Conservation (phyloP, 2,329 filamentous ascomycete genomes). For the Venturiaceae sp. region DNA sequence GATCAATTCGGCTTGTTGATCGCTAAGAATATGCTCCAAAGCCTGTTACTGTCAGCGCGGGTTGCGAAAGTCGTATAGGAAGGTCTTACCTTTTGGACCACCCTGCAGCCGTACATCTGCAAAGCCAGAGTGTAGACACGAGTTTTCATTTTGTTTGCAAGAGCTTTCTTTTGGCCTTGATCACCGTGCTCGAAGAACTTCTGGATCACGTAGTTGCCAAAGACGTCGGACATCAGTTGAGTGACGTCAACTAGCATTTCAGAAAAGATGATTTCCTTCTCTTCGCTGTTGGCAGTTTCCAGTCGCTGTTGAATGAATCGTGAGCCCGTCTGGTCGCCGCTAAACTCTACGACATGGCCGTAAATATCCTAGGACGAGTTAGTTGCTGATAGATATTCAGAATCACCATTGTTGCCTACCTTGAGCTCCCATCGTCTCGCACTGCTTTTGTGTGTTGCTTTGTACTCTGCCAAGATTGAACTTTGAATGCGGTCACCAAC, state of each 20-base stretch:
- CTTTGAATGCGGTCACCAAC: slow-evolving; percentile 56
- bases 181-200: slow-evolving; percentile 96
- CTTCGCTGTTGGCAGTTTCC: slow-evolving; percentile 86
- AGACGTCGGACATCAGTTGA: slow-evolving; percentile 91
- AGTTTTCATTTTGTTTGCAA: slow-evolving; percentile 81
- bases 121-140: slow-evolving; percentile 70
- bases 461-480: slow-evolving; percentile 69
- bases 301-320: slow-evolving; percentile 92
- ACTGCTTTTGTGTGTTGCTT: slow-evolving; percentile 42
- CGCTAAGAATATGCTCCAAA: slow-evolving; percentile 80
- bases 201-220: slow-evolving; percentile 97
- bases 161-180: slow-evolving; percentile 79
- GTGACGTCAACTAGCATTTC: slow-evolving; percentile 79
- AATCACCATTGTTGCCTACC: slow-evolving; percentile 14
- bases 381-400: neutral
- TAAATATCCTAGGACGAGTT: slow-evolving; percentile 56
- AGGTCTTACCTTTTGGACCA: no score
- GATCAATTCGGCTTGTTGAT: slow-evolving; percentile 78
- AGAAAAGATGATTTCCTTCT: slow-evolving; percentile 81
- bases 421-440: slow-evolving; percentile 73
- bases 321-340: slow-evolving; percentile 90
- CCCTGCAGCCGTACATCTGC: slow-evolving; percentile 89
- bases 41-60: no score
- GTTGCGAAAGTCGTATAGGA: no score
- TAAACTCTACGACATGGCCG: slow-evolving; percentile 82